phyloP scores from a whole-genome alignment of 2,329 filamentous ascomycete genomes.

The Pyrenophora teres region DNA sequence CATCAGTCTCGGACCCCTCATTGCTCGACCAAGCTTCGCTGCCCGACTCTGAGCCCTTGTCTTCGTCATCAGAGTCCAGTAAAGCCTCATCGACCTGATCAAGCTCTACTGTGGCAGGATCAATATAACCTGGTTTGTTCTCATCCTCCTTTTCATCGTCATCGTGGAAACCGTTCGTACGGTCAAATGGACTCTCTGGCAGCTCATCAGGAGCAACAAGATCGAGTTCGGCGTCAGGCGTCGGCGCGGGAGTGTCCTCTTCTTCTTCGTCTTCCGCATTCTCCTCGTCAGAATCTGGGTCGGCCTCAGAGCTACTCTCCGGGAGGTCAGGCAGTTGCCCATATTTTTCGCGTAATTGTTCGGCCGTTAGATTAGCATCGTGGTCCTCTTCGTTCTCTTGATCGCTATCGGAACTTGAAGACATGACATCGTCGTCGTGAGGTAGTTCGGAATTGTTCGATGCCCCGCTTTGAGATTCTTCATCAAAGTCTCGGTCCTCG shows the following conservation, averaged over 20 bases:
- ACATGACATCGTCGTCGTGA: slow-evolving; percentile 51
- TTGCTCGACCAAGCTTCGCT: slow-evolving; percentile 48
- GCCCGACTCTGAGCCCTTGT: slow-evolving; percentile 36
- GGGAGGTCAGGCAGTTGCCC: slow-evolving; percentile 61
- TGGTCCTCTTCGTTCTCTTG: slow-evolving; percentile 55
- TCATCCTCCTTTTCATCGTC: slow-evolving; percentile 20
- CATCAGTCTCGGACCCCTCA: slow-evolving; percentile 34
- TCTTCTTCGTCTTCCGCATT: slow-evolving; percentile 31
- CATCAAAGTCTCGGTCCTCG: slow-evolving; percentile 47
- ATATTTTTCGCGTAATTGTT: slow-evolving; percentile 72
- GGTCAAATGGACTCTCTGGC: slow-evolving; percentile 13
- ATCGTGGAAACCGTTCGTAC: slow-evolving; percentile 32
- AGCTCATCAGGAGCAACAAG: slow-evolving; percentile 22
- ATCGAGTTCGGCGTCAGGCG: slow-evolving; percentile 39
- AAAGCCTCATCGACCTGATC: slow-evolving; percentile 50
- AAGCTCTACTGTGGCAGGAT: slow-evolving; percentile 45
- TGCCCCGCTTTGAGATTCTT: slow-evolving; percentile 50
- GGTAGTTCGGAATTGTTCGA: slow-evolving; percentile 43
- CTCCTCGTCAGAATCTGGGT: slow-evolving; percentile 39
- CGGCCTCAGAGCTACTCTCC: slow-evolving; percentile 41
- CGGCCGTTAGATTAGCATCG: slow-evolving; percentile 69
- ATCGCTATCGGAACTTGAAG: slow-evolving; percentile 42
- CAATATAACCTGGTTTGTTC: slow-evolving; percentile 31
- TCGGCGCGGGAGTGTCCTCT: slow-evolving; percentile 30
- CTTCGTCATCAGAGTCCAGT: slow-evolving; percentile 42